A percentile compares a stretch with the other conserved stretches of the same genome.
phyloP scores from a whole-genome alignment of 2,329 filamentous ascomycete species.

The Pseudogymnoascus verrucosus region DNA sequence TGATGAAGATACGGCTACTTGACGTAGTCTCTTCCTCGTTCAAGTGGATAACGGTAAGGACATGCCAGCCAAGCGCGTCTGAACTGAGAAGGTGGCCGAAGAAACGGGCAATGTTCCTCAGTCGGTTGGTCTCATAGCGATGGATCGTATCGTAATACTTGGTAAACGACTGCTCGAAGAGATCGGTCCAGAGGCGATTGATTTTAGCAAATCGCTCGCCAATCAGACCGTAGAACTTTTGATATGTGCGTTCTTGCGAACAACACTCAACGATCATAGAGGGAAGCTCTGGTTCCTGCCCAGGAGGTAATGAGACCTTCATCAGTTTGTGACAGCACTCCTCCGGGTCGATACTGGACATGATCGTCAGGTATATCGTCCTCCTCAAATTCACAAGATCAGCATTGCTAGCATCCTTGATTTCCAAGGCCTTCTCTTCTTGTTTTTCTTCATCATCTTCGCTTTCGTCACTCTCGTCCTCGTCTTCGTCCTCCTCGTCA shows the following conservation, averaged over 20 bases:
- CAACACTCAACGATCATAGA: constrained; percentile 98
- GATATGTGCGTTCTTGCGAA: constrained; percentile 92
- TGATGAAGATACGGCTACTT: constrained; percentile 95
- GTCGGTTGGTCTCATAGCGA: constrained; percentile 88
- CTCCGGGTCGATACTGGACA: constrained; percentile 92
- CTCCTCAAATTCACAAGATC: constrained; percentile 88
- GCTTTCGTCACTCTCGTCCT: constrained; percentile 55
- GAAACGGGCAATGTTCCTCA: constrained; percentile 90
- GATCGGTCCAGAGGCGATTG: constrained; percentile 86
- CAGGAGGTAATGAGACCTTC: constrained; percentile 80
- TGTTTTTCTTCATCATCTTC: constrained; percentile 65
- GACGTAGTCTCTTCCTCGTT: constrained; percentile 97
- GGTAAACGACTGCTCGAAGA: constrained; percentile 83
- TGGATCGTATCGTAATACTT: constrained; percentile 98
- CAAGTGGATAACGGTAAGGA: constrained; percentile 73
- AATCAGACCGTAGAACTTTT: constrained; percentile 93
- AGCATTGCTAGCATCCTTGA: constrained; percentile 95
- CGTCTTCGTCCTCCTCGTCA: constrained; percentile 68
- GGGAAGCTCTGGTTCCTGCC: constrained; percentile 81
- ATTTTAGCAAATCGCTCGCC: constrained; percentile 94
- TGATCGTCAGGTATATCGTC: constrained; percentile 95
- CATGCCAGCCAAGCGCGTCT: constrained; percentile 89
- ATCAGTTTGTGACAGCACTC: constrained; percentile 97
- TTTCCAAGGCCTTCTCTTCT: constrained; percentile 78
- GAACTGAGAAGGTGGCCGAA: constrained; percentile 86